phyloP scores from a whole-genome alignment of 2,329 filamentous ascomycete genomes.

The Calonectria pseudoreteaudii region DNA sequence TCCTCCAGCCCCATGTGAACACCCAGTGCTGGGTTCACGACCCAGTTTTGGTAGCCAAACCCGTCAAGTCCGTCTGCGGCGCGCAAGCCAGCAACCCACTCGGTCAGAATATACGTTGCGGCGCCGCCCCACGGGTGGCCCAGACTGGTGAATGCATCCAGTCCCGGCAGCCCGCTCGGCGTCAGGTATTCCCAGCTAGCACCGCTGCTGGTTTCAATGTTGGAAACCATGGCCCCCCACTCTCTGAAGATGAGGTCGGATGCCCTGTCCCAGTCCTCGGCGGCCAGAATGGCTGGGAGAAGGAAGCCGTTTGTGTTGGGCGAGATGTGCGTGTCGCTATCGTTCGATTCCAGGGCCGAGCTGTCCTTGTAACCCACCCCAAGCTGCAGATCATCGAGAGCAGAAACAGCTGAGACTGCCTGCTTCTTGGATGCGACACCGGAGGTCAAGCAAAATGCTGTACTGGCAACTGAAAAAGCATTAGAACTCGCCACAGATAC shows the following conservation, averaged over 20 bases:
- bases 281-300: not conserved
- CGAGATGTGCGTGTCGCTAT: slow-evolving; percentile 1
- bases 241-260: not conserved
- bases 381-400: not conserved
- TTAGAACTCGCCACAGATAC: not conserved
- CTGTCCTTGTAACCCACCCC: slow-evolving; percentile 13
- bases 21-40: slow-evolving; percentile 8
- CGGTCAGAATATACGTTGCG: slow-evolving; percentile 13
- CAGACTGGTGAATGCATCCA: slow-evolving; percentile 4
- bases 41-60: slow-evolving; percentile 14
- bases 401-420: not conserved
- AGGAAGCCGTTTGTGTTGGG: slow-evolving; percentile 19
- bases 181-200: slow-evolving; percentile 18
- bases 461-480: not conserved
- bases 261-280: not conserved
- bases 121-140: slow-evolving; percentile 17
- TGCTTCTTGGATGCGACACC: slow-evolving; percentile 1
- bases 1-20: not conserved
- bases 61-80: slow-evolving; percentile 2
- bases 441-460: not conserved
- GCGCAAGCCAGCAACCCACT: slow-evolving; percentile 11
- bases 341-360: not conserved
- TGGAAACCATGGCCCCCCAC: slow-evolving; percentile 3
- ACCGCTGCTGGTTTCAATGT: not conserved
- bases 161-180: not conserved